These are phyloP conservation scores for Pseudonitzschia multistriata DNA, from an alignment of 108 stramenopile genomes.

Conservation along the genomic window DNA sequence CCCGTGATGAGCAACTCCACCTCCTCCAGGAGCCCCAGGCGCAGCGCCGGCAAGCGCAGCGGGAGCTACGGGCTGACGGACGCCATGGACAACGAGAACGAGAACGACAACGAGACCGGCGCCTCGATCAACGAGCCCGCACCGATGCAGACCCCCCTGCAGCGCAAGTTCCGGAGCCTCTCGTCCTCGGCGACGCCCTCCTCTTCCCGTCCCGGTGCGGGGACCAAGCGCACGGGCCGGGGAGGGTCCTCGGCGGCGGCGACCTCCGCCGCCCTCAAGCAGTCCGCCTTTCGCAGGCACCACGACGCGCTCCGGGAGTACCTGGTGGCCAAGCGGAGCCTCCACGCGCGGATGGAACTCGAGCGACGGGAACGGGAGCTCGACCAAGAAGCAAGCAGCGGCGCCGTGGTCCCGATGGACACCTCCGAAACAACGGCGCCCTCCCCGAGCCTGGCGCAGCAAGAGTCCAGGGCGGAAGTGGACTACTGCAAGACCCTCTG, in stretches of 20 bases:
- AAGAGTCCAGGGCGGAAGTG: conserved; percentile 45
- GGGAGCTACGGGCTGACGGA: conserved; percentile 5
- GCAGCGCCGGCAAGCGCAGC: neutral
- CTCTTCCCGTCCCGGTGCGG: neutral
- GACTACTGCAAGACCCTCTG: conserved; percentile 38
- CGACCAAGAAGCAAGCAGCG: conserved; percentile 16
- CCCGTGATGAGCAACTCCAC: conserved; percentile 49
- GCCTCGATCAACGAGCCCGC: neutral
- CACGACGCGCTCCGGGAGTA: conserved; percentile 54
- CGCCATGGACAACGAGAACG: conserved; percentile 15
- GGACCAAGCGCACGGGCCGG: neutral
- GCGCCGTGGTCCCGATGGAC: conserved; percentile 4
- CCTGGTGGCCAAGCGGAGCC: conserved; percentile 36
- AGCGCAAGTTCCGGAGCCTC: conserved; percentile 1
- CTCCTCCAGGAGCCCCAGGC: neutral
- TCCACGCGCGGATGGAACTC: conserved; percentile 36
- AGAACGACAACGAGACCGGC: conserved; percentile 4
- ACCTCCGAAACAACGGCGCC: neutral
- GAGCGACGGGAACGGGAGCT: conserved; percentile 26
- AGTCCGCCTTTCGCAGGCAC: conserved; percentile 47
- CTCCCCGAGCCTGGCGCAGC: conserved; percentile 22
- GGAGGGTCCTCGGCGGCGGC: neutral
- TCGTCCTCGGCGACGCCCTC: neutral
- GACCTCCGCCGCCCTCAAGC: conserved; percentile 2
- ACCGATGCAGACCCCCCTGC: conserved; percentile 6